Conservation (phyloP, 179 eudicot species). For the Nepenthes alata region DNA sequence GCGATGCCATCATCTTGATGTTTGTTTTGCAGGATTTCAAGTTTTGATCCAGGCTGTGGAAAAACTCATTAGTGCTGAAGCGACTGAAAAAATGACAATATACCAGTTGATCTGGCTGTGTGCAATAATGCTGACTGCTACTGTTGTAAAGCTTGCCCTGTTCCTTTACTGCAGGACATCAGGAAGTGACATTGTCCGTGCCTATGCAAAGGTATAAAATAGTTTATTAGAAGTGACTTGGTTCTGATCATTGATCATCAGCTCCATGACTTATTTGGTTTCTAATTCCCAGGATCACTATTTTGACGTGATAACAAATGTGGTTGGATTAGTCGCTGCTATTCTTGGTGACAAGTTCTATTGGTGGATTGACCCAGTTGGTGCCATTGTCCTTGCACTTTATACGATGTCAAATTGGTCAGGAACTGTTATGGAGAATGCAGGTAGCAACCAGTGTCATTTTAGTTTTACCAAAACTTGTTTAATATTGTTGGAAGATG, state of each 20-base stretch:
- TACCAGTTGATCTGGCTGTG: slow-evolving; percentile 46
- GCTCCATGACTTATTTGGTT: not conserved
- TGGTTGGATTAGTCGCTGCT: slow-evolving; percentile 74
- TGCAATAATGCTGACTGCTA: slow-evolving; percentile 46
- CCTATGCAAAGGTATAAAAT: slow-evolving; percentile 47
- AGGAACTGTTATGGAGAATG: slow-evolving; percentile 78
- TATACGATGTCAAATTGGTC: slow-evolving; percentile 72
- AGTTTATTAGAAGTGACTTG: not conserved
- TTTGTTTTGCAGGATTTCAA: slow-evolving; percentile 37
- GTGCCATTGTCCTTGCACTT: slow-evolving; percentile 50
- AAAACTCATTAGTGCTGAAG: slow-evolving; percentile 24
- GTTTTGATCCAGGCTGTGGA: slow-evolving; percentile 51
- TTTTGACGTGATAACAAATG: slow-evolving; percentile 84
- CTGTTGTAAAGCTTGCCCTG: slow-evolving; percentile 42
- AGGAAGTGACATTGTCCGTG: slow-evolving; percentile 49
- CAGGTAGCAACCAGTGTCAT: slow-evolving; percentile 32
- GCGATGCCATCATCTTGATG: too few relatives aligned
- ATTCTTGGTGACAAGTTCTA: slow-evolving; percentile 57
- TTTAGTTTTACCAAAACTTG: too few relatives aligned
- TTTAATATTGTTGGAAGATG: too few relatives aligned
- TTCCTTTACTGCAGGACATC: slow-evolving; percentile 66
- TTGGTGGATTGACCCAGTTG: slow-evolving; percentile 89
- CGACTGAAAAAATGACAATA: slow-evolving; percentile 25
- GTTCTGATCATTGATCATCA: not conserved
- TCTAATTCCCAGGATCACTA: slow-evolving; percentile 54